Base-by-base conservation (phyloP, 345 rosid species). In the Litchi chinensis region DNA sequence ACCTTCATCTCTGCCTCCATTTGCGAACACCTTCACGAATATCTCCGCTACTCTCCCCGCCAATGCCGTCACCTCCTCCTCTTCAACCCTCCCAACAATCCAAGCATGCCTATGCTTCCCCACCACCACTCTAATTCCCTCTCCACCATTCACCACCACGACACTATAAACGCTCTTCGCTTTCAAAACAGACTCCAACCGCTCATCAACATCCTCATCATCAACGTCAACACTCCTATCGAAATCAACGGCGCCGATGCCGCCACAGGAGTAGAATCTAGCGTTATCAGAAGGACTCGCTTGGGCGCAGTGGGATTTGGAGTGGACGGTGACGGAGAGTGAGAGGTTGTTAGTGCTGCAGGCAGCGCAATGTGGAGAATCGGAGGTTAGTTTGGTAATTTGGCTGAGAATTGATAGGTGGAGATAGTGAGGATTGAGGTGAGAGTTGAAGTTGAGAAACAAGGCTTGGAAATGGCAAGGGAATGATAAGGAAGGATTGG, bases 71-170 rank as follows among this genome's bases (percentile, higher is more conserved):
- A 62, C 69, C 66, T 80, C 87, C 70, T 67, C 86, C 75, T 86
- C 91, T 80, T 85, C 79, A 18, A 81, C 83, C 69, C 69, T 83
- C 69, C 95, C 95, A 7, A 86, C 85, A 81, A 96, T 85, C 99
- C 98, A 93, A 0, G 92, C 98, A 67, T 91, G 95, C 85, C 98
- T 87, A 73, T 91, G 78, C 89, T 93, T 96, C 24, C 99, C 98
- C 65, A 96, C 93, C 50, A 90, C 93, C 43, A 88, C 89, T 76
- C 82, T 91, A 44, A 81, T 82, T 44, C 65, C 88, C 57, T 80
- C 77, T 46, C 72, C 89, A 40, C 79, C 85, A 79, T 86, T 87
- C 88, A 86, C 91, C 80, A 92, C 95, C 76, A 89, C 85, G 79
- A 90, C 90, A 56, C 83, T 91, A 67, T 93, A 91, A 82, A 86